phyloP scores from a whole-genome alignment of 2,329 filamentous ascomycete species.

The Cladosporium sp. region DNA sequence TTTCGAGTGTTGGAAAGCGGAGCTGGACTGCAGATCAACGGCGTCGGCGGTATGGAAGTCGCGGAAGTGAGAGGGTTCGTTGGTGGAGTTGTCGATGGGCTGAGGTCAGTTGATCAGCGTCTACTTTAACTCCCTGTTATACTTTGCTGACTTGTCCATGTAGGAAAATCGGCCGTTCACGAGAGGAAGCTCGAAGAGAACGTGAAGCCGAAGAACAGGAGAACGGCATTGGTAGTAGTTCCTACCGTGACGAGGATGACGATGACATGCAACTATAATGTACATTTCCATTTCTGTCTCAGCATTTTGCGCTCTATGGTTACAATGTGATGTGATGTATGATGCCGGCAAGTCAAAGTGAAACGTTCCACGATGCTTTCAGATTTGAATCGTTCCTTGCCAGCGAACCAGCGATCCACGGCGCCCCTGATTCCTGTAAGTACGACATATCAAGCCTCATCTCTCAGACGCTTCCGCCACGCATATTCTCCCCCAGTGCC shows the following conservation, averaged over 20 bases:
- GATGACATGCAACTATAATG: conserved; percentile 46
- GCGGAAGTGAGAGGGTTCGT: conserved; percentile 82
- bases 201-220: conserved; percentile 64
- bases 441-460: too few relatives aligned
- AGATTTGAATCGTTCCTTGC: too few relatives aligned
- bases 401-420: too few relatives aligned
- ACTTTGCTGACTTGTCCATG: conserved; percentile 21
- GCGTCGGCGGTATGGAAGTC: conserved; percentile 89
- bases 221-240: conserved; percentile 45
- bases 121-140: conserved; percentile 8
- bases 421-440: too few relatives aligned
- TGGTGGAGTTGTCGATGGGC: conserved; percentile 75
- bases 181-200: conserved; percentile 70
- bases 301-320: background rate
- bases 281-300: conserved; percentile 8
- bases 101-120: conserved; percentile 42
- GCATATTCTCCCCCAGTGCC: background rate
- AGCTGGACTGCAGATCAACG: conserved; percentile 66
- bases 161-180: conserved; percentile 70
- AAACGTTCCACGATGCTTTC: too few relatives aligned
- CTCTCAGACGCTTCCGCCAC: background rate
- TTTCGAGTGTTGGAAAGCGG: conserved; percentile 65
- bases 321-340: conserved; percentile 2
- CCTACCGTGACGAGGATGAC: conserved; percentile 52
- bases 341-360: background rate